Evolutionary conservation across 768 basidiomycete species (phyloP).

Genomic region (Mycena galopus): DNA sequence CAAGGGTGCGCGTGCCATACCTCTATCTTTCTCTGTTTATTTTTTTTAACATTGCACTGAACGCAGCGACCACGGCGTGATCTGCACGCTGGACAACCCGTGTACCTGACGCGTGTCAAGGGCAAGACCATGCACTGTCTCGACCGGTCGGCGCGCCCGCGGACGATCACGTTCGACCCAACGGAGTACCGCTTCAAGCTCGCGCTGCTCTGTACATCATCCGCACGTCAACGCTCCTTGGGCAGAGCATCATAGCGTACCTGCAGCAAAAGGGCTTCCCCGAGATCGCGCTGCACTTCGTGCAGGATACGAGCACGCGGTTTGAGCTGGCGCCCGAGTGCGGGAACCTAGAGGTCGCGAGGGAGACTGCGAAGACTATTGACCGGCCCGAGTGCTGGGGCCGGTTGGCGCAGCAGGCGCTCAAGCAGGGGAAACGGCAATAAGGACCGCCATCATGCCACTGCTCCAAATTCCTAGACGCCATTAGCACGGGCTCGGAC

Average conservation of each 20-base stretch:
- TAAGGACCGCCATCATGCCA: conserved; percentile 8
- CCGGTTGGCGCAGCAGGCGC: conserved; percentile 92
- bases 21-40: background rate
- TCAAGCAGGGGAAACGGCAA: conserved; percentile 98
- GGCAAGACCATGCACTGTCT: conserved; percentile 97
- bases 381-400: conserved; percentile 95
- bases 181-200: conserved; percentile 99
- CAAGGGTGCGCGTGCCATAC: conserved; percentile 76
- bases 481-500: background rate
- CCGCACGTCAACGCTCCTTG: conserved; percentile 92
- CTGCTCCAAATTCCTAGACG: background rate
- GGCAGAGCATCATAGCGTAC: conserved; percentile 98
- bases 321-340: conserved; percentile 83
- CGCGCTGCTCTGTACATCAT: conserved; percentile 95
- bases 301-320: no score
- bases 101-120: conserved; percentile 97
- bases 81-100: conserved; percentile 97
- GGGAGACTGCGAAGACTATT: conserved; percentile 91
- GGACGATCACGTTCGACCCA: conserved; percentile 97
- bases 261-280: conserved; percentile 99
- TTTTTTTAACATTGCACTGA: background rate
- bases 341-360: conserved; percentile 95
- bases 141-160: conserved; percentile 93
- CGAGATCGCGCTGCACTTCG: conserved; percentile 66
- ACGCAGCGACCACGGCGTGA: conserved; percentile 94